Conservation (phyloP, 2,329 filamentous ascomycete genomes). For the Chrysoporthe puriensis region DNA sequence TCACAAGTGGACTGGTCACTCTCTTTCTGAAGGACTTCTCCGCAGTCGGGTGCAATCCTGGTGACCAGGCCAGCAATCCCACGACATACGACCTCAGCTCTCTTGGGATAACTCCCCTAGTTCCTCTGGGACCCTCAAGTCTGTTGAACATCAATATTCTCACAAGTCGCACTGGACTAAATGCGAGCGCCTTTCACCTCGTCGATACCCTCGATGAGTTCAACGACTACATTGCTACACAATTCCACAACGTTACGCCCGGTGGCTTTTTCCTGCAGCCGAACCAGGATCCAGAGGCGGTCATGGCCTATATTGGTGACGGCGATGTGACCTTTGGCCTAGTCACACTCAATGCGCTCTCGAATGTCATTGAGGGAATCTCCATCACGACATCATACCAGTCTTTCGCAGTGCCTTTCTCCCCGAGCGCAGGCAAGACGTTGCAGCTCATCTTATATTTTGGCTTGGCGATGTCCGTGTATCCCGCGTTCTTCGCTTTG, state of each 20-base stretch:
- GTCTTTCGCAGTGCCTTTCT: slow-evolving; percentile 75
- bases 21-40: slow-evolving; percentile 66
- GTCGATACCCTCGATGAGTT: slow-evolving; percentile 72
- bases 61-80: slow-evolving; percentile 39
- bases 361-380: slow-evolving; percentile 68
- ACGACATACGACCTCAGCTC: slow-evolving; percentile 15
- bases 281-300: slow-evolving; percentile 17
- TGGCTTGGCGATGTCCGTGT: slow-evolving; percentile 75
- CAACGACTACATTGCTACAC: slow-evolving; percentile 62
- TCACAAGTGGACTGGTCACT: slow-evolving; percentile 78
- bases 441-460: slow-evolving; percentile 83
- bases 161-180: slow-evolving; percentile 21
- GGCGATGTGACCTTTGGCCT: slow-evolving; percentile 19
- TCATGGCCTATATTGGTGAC: slow-evolving; percentile 25
- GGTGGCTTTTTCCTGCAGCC: slow-evolving; percentile 73
- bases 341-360: slow-evolving; percentile 40
- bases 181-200: slow-evolving; percentile 32
- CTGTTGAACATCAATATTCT: slow-evolving; percentile 23
- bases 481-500: slow-evolving; percentile 84
- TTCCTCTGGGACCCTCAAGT: slow-evolving; percentile 49
- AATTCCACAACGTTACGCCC: slow-evolving; percentile 71
- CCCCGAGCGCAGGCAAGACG: slow-evolving; percentile 69
- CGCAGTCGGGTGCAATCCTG: slow-evolving; percentile 57
- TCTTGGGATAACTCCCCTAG: slow-evolving; percentile 38
- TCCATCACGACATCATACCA: slow-evolving; percentile 74